Base-by-base conservation (phyloP, 108 stramenopile species). In the Cyclostephanos invisitatus region DNA sequence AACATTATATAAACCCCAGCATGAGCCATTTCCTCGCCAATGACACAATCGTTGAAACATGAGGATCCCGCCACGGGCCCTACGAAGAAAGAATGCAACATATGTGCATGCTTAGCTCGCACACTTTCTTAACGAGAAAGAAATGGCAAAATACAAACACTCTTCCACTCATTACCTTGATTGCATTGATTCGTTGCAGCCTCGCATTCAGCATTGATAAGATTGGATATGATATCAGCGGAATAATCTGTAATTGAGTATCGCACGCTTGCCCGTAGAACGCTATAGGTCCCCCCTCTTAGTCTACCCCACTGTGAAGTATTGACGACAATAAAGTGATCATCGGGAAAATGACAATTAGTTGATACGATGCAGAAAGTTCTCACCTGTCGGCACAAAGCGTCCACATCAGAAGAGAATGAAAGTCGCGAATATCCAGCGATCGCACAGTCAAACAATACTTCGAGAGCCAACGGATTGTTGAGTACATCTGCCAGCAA, bases 231-330 rank as follows among this genome's bases (percentile, higher is more conserved):
- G 14, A 67, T 69, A 18, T 83, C 58, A 15, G 73, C 10, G 17
- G 78, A 56, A 38, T 68, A 54, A 5, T 67, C 57, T 15, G 89
- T 80, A 9, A 89, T 51, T 55, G 77, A 81, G 24, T 83, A 55
- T 22, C 67, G 70, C 8, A 72, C 71, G 36, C 80, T 67, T 4
- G 70, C 38, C 44, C 67, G 65, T 15, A 94, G 63, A 10, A 92
- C 29, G 9, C 75, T 58, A 51, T 84, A 70, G 1, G 82, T 60
- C 8, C 84, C 87, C 18, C 86, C 91, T 62, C 91, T 75, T 47
- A 92, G 65, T 27, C 93, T 72, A 46, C 86, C 91, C 93, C 93
- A 94, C 70, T 91, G 67, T 22, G 54, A 4, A 64, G 58, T 4
- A 58, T n/a, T 25, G 21, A 29, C 10, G 21, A 32, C 14, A 38